phyloP scores from a whole-genome alignment of 441 rosid genomes.

The Pelargonium australe region DNA sequence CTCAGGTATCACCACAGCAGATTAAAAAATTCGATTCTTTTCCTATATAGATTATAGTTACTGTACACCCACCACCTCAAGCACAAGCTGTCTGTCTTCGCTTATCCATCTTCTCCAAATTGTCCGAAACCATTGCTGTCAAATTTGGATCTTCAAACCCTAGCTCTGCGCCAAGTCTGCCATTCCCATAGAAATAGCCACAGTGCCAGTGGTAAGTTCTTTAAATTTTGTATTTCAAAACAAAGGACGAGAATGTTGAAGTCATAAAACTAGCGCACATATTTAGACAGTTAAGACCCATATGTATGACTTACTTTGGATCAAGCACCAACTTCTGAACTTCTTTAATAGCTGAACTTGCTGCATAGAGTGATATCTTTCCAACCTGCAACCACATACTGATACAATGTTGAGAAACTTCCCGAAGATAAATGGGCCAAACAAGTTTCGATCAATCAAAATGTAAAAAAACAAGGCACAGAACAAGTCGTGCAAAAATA shows the following conservation, averaged over 20 bases:
- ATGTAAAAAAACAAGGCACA: constrained; percentile 12
- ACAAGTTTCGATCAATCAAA: neutral
- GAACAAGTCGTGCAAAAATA: constrained; percentile 21
- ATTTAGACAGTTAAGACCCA: neutral
- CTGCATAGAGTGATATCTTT: constrained; percentile 85
- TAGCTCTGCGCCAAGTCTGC: constrained; percentile 69
- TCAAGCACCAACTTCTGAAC: constrained; percentile 88
- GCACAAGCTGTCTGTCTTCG: constrained; percentile 53
- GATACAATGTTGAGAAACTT: constrained; percentile 11
- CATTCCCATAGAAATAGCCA: neutral
- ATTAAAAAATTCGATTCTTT: constrained; percentile 11
- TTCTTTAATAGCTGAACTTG: constrained; percentile 94
- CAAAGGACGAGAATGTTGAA: neutral
- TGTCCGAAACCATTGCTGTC: constrained; percentile 64
- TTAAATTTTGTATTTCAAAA: constrained; percentile 3
- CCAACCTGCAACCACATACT: constrained; percentile 56
- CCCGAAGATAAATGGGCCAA: constrained; percentile 9
- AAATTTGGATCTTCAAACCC: constrained; percentile 81
- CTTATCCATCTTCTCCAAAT: constrained; percentile 60
- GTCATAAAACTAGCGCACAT: neutral
- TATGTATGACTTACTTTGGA: constrained; percentile 43
- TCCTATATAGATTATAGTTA: constrained; percentile 31
- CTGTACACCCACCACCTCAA: constrained; percentile 41
- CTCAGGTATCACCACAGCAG: constrained; percentile 11
- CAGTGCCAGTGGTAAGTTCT: neutral